Evolutionary conservation across 176 grass and related monocot genomes (phyloP), one percentile per base, ranked within the genome.

Genomic region (Cenchrus americanus): DNA sequence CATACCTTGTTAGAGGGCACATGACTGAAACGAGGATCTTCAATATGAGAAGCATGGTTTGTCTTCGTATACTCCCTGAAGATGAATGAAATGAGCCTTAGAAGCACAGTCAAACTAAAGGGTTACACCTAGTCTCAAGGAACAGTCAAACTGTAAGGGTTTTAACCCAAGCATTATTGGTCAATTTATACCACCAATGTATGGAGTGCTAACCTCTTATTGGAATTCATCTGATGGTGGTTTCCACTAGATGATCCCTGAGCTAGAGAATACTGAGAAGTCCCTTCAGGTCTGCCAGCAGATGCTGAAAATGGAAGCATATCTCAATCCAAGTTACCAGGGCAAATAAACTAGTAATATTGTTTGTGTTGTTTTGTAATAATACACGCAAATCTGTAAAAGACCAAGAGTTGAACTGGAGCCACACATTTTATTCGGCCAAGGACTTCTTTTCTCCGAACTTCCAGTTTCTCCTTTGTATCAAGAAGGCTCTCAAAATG

Each of bases 391-490:
- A 69, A 61, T 32, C 34, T 80, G 24, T 23, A 30, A 77, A 66
- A 21, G 14, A 66, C 24, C 24, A 76, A 32, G 26, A 61, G 46
- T 12, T 0, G 8, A 73, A 62, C 24, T 59, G 73, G 22, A 76
- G 84, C 52, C 87, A 75, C 66, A 98, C 96, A 80, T 87, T 88
- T 88, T 69, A 89, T 93, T 71, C 91, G 89, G 62, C 74, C 52
- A 40, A 96, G 81, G 24, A 96, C 89, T 94, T 96, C 91, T 40
- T 75, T 89, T 80, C 83, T 96, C 85, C 93, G 89, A 55, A 61
- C 83, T 85, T 99, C 93, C 40, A 99, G 86, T 90, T 99, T 99
- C 73, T 94, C 93, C 83, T 90, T 94, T 15, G 89, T 88, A 54
- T 96, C 96, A 21, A 59, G 83, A 76, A 89, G 69, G 73, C 42